Percentiles rank a stretch among this genome's conserved stretches.
Conservation (phyloP, 2,329 filamentous ascomycete species). For the Mollisia scopiformis region DNA sequence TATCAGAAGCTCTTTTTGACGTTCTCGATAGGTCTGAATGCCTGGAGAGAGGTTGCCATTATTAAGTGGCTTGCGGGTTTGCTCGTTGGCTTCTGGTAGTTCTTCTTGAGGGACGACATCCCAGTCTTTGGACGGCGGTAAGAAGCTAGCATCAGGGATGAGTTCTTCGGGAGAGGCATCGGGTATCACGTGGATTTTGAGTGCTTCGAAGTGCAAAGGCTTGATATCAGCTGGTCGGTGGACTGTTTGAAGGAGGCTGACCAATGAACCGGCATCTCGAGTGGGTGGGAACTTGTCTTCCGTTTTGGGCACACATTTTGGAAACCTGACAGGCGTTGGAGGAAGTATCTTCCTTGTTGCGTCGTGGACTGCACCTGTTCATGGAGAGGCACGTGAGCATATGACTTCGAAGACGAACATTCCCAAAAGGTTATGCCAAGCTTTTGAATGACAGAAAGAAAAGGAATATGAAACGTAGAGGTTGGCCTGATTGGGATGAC, state of each 20-base stretch:
- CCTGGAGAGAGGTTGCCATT: conserved; percentile 60
- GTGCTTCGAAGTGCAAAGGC: conserved; percentile 55
- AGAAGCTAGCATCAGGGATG: conserved; percentile 54
- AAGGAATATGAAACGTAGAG: conserved; percentile 14
- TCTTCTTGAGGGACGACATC: conserved; percentile 33
- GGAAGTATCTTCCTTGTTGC: conserved; percentile 27
- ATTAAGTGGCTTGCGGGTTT: conserved; percentile 51
- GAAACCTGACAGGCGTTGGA: conserved; percentile 33
- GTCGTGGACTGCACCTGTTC: conserved; percentile 25
- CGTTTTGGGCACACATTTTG: conserved; percentile 33
- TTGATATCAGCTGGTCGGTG: conserved; percentile 54
- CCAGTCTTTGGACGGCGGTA: conserved; percentile 58
- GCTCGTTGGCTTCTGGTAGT: conserved; percentile 46
- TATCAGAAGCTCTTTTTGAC: conserved; percentile 58
- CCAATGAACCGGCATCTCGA: conserved; percentile 43
- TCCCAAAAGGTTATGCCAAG: neutral
- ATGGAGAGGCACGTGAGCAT: conserved; percentile 22
- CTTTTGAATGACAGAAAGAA: neutral
- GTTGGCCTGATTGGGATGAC: conserved; percentile 1
- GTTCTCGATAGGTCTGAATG: conserved; percentile 60
- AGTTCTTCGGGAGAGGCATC: conserved; percentile 53
- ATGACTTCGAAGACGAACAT: conserved; percentile 2
- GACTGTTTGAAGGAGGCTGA: conserved; percentile 55
- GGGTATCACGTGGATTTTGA: conserved; percentile 58
- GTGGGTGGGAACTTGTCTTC: conserved; percentile 41